Percentiles rank a stretch among this genome's conserved stretches.
Evolutionary conservation across 2,329 filamentous ascomycete species (phyloP).

Genomic region (Ophiostoma sp.): DNA sequence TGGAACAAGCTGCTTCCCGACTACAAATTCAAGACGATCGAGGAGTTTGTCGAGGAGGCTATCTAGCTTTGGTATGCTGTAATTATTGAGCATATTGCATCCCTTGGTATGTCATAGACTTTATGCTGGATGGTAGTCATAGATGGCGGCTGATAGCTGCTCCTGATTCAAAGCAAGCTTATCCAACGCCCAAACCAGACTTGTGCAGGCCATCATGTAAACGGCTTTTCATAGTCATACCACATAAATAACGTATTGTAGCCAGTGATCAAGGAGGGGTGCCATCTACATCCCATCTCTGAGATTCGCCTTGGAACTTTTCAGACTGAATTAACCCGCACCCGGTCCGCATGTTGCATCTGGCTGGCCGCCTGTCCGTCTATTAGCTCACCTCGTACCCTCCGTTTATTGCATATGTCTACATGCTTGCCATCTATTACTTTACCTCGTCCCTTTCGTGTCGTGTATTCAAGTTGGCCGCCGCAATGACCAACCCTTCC

Average conservation of each 20-base stretch:
- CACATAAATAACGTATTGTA: background rate
- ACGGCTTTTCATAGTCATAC: background rate
- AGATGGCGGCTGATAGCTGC: background rate
- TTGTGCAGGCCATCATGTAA: background rate
- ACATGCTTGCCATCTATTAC: no score
- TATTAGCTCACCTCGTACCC: no score
- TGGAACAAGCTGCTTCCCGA: conserved; percentile 43
- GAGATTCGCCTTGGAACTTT: background rate
- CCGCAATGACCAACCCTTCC: no score
- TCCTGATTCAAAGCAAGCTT: background rate
- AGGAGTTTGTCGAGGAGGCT: conserved; percentile 38
- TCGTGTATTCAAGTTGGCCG: background rate
- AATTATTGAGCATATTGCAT: background rate
- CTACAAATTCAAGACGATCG: conserved; percentile 38
- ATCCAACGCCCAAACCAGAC: background rate
- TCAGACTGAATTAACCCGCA: background rate
- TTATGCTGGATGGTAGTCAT: no score
- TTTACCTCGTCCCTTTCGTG: background rate
- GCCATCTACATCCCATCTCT: background rate
- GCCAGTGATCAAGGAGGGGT: background rate
- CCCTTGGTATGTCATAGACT: background rate
- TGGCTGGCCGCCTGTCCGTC: no score
- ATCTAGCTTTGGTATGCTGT: background rate
- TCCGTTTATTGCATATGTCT: no score
- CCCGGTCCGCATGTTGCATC: no score